phyloP scores from a whole-genome alignment of 192 early-diverging fungal species.

The Mortierella hygrophila region DNA sequence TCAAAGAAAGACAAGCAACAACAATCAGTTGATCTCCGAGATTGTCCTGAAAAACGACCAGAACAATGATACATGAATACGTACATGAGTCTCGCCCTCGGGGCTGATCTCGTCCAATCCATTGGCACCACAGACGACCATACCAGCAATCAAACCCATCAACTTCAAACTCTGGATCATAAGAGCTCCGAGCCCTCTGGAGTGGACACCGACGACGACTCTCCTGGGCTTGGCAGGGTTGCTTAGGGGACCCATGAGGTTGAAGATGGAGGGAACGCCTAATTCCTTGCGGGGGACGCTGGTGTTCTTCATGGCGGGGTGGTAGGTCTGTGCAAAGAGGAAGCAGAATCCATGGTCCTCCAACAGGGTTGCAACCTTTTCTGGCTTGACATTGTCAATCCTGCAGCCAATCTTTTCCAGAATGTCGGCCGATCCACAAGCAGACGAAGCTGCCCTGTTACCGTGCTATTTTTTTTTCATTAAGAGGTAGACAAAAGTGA shows the following conservation, averaged over 20 bases:
- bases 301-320: slow-evolving; percentile 90
- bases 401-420: slow-evolving; percentile 88
- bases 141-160: slow-evolving; percentile 82
- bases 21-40: not conserved
- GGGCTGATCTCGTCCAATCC: slow-evolving; percentile 95
- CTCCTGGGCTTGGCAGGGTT: slow-evolving; percentile 89
- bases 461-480: slow-evolving; percentile 75
- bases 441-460: slow-evolving; percentile 91
- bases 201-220: slow-evolving; percentile 93
- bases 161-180: slow-evolving; percentile 88
- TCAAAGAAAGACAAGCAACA: not conserved
- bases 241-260: slow-evolving; percentile 91
- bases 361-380: slow-evolving; percentile 75
- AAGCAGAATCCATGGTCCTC: slow-evolving; percentile 85
- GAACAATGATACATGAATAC: not conserved
- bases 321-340: slow-evolving; percentile 91
- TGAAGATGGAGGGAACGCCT: slow-evolving; percentile 95
- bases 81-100: slow-evolving; percentile 86
- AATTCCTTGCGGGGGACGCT: slow-evolving; percentile 84
- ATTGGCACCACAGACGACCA: slow-evolving; percentile 93
- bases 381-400: slow-evolving; percentile 74
- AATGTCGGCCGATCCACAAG: slow-evolving; percentile 94
- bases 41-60: not conserved
- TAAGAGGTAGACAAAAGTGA: slow-evolving; percentile 9
- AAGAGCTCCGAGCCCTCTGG: slow-evolving; percentile 77